Base-by-base conservation (phyloP, 352 stramenopile genomes). In the Pythium folliculosum region DNA sequence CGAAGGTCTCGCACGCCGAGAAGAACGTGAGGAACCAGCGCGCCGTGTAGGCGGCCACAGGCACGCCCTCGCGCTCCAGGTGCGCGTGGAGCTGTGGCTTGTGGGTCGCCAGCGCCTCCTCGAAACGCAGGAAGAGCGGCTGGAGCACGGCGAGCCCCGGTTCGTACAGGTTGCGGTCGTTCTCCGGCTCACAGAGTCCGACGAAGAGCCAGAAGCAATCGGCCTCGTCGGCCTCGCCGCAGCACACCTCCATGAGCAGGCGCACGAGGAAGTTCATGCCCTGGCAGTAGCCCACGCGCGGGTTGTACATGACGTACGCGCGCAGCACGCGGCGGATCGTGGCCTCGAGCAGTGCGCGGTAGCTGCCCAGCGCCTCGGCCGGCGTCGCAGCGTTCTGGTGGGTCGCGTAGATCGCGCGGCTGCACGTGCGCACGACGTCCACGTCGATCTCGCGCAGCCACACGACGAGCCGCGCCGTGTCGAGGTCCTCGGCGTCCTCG, bases 21-120 rank as follows among this genome's bases (percentile, higher is more conserved):
- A 92, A 94, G 53, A 91, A 84, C n/a, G 86, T 94, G 67, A 94
- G 75, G 61, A 94, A 94, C 86, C 86, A 94, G 27, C 86, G 83
- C 14, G 86, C 86, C 10, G 81, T 86, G 67, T 90, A 94, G 3
- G 81, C 83, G 2, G 78, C 82, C 16, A 92, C 82, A 21, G 90
- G 79, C 13, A 92, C 80, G 3, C 84, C 76, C 35, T 92, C 81
- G 10, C 50, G 35, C 59, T 88, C 52, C 23, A 94, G 82, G 43
- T 92, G 84, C 9, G 54, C 60, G 23, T 88, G 74, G 13, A 92
- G 57, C 35, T 85, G 77, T 3, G 86, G 84, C 77, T 92, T 90
- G 44, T 92, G 82, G 2, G 73, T 78, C 19, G 80, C 82, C 16
- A 94, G 75, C 5, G 87, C 64, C 5, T 83, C 44, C 37, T 94